phyloP scores from a whole-genome alignment of 1,284 basidiomycete species.

The Butyriboletus appendiculatus region DNA sequence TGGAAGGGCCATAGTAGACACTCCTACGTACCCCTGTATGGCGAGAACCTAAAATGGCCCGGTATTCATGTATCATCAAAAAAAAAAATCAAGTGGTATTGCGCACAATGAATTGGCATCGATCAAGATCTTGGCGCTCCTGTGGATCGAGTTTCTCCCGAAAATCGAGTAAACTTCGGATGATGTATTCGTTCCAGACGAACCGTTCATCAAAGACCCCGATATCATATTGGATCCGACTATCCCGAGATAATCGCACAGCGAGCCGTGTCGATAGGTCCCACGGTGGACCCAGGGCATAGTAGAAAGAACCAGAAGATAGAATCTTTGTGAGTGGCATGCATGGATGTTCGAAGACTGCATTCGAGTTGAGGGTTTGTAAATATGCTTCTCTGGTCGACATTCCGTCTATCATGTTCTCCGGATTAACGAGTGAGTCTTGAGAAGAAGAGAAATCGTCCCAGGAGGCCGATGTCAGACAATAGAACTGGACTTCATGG shows the following conservation, averaged over 20 bases:
- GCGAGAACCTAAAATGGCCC: slow-evolving; percentile 64
- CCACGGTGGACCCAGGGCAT: slow-evolving; percentile 79
- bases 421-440: slow-evolving; percentile 52
- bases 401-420: slow-evolving; percentile 47
- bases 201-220: slow-evolving; percentile 79
- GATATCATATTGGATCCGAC: slow-evolving; percentile 51
- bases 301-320: slow-evolving; percentile 93
- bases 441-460: slow-evolving; percentile 60
- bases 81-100: slow-evolving; percentile 30
- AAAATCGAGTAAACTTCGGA: slow-evolving; percentile 80
- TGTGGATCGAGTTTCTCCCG: slow-evolving; percentile 68
- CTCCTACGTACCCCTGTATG: slow-evolving; percentile 91
- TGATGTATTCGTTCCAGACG: slow-evolving; percentile 86
- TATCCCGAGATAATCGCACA: slow-evolving; percentile 59
- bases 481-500: slow-evolving; percentile 78
- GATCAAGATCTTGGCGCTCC: slow-evolving; percentile 73
- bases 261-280: slow-evolving; percentile 86
- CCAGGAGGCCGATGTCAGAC: slow-evolving; percentile 69
- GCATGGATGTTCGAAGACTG: slow-evolving; percentile 87
- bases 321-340: slow-evolving; percentile 89
- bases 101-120: slow-evolving; percentile 79
- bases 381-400: slow-evolving; percentile 51
- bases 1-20: slow-evolving; percentile 69
- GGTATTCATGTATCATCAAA: slow-evolving; percentile 18
- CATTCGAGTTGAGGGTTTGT: slow-evolving; percentile 39